Percentiles rank a stretch among this genome's conserved stretches.
phyloP scores from a whole-genome alignment of 2,329 filamentous ascomycete species.

The Coniochaeta prunicola region DNA sequence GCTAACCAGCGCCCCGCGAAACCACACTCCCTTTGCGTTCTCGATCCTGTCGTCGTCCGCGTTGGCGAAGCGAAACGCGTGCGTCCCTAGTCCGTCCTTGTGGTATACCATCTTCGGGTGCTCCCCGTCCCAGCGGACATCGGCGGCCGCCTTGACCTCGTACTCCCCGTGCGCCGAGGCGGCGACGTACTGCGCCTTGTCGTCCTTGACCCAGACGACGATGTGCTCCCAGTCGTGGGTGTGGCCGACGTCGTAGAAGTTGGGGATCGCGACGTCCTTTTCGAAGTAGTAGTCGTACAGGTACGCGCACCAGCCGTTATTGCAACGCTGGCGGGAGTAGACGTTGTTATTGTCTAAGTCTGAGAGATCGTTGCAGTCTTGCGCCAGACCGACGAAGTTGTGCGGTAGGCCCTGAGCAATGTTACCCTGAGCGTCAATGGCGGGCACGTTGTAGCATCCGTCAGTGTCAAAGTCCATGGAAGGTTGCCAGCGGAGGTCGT shows the following conservation, averaged over 20 bases:
- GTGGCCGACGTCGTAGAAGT: slow-evolving; percentile 25
- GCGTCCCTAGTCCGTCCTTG: slow-evolving; percentile 25
- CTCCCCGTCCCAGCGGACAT: slow-evolving; percentile 20
- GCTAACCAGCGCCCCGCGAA: slow-evolving; percentile 20
- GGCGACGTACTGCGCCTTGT: slow-evolving; percentile 18
- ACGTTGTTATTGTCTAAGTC: slow-evolving; percentile 26
- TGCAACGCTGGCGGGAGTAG: slow-evolving; percentile 34
- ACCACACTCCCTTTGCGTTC: slow-evolving; percentile 27
- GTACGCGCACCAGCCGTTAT: slow-evolving; percentile 35
- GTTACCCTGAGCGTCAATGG: slow-evolving; percentile 28
- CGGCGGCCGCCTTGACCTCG: slow-evolving; percentile 13
- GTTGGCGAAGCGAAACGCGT: slow-evolving; percentile 26
- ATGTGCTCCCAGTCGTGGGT: slow-evolving; percentile 32
- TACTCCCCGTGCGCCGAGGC: slow-evolving; percentile 25
- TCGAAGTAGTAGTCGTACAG: slow-evolving; percentile 40
- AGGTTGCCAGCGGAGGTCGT: slow-evolving; percentile 28
- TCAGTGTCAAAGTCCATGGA: slow-evolving; percentile 30
- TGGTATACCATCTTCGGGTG: slow-evolving; percentile 31
- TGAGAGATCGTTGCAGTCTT: slow-evolving; percentile 15
- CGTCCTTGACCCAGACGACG: slow-evolving; percentile 21
- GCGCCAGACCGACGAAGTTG: slow-evolving; percentile 9
- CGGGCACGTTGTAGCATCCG: slow-evolving; percentile 39
- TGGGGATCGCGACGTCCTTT: slow-evolving; percentile 27
- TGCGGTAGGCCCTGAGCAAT: slow-evolving; percentile 19
- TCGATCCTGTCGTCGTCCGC: slow-evolving; percentile 17